These are phyloP conservation scores for Mycena amicta DNA, from an alignment of 768 basidiomycete genomes.

Conservation along the genomic window DNA sequence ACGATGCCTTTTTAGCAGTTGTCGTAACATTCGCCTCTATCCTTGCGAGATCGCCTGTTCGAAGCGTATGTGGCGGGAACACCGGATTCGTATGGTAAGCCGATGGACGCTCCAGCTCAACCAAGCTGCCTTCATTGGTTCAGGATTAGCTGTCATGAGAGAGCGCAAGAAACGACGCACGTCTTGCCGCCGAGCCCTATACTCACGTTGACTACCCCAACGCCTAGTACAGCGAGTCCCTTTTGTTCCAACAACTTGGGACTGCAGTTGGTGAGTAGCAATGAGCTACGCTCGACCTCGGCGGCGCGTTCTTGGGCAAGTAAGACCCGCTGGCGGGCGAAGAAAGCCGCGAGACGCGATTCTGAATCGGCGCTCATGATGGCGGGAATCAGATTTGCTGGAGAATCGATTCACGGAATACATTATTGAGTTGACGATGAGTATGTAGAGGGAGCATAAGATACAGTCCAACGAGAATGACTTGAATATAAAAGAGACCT, in stretches of 20 bases:
- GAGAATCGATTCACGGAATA: no score
- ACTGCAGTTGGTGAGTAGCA: slow-evolving; percentile 81
- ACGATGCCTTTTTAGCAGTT: slow-evolving; percentile 47
- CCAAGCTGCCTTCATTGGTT: slow-evolving; percentile 54
- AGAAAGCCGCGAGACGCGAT: slow-evolving; percentile 53
- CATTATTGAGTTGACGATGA: no score
- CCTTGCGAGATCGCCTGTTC: slow-evolving; percentile 87
- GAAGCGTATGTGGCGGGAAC: slow-evolving; percentile 89
- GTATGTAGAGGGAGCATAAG: no score
- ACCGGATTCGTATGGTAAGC: slow-evolving; percentile 72
- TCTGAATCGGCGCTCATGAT: slow-evolving; percentile 15
- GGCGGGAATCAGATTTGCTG: no score
- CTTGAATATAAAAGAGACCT: no score
- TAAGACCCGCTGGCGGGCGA: slow-evolving; percentile 67
- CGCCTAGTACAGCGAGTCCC: slow-evolving; percentile 76
- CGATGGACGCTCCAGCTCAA: slow-evolving; percentile 82
- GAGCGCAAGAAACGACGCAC: slow-evolving; percentile 42
- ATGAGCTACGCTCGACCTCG: slow-evolving; percentile 79
- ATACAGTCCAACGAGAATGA: no score
- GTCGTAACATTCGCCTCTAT: slow-evolving; percentile 71
- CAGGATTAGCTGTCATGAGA: slow-evolving; percentile 19
- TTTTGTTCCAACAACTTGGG: slow-evolving; percentile 86
- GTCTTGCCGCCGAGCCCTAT: slow-evolving; percentile 93
- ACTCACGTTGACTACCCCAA: slow-evolving; percentile 71
- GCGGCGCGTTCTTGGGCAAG: slow-evolving; percentile 74